These are phyloP conservation scores for Cokeromyces recurvatus DNA, from an alignment of 371 early-diverging fungal species.

Conservation along the genomic window DNA sequence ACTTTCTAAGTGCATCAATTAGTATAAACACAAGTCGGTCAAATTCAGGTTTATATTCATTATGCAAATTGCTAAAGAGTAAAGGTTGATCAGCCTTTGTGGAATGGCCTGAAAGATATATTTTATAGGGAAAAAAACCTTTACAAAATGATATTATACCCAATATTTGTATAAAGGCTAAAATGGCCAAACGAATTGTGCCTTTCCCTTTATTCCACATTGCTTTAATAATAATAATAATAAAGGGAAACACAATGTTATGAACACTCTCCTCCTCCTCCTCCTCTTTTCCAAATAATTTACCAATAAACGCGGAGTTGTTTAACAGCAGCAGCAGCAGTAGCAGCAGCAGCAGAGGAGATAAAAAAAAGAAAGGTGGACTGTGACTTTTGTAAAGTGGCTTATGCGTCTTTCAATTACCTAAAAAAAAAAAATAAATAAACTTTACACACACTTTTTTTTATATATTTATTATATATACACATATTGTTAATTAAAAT, in stretches of 20 bases:
- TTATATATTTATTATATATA: no score
- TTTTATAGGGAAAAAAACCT: slow-evolving; percentile 80
- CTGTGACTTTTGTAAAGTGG: not conserved
- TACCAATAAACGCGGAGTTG: no score
- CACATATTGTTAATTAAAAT: not conserved
- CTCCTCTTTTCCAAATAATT: not conserved
- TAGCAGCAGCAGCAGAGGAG: no score
- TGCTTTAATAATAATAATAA: no score
- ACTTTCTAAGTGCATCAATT: slow-evolving; percentile 76
- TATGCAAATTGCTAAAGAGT: no score
- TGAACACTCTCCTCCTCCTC: no score
- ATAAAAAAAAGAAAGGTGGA: not conserved
- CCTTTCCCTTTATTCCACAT: not conserved
- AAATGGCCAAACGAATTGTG: slow-evolving; percentile 7
- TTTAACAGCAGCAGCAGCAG: no score
- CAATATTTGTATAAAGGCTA: slow-evolving; percentile 49
- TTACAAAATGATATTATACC: slow-evolving; percentile 64
- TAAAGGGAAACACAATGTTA: no score
- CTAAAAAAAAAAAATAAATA: not conserved
- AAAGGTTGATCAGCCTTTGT: no score
- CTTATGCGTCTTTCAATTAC: not conserved
- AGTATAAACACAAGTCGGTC: slow-evolving; percentile 75
- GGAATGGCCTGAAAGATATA: slow-evolving; percentile 45
- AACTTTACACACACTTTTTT: no score
- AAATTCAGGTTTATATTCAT: slow-evolving; percentile 44